Conservation (phyloP, 169 alveolate genomes). For the Eimeria acervulina region DNA sequence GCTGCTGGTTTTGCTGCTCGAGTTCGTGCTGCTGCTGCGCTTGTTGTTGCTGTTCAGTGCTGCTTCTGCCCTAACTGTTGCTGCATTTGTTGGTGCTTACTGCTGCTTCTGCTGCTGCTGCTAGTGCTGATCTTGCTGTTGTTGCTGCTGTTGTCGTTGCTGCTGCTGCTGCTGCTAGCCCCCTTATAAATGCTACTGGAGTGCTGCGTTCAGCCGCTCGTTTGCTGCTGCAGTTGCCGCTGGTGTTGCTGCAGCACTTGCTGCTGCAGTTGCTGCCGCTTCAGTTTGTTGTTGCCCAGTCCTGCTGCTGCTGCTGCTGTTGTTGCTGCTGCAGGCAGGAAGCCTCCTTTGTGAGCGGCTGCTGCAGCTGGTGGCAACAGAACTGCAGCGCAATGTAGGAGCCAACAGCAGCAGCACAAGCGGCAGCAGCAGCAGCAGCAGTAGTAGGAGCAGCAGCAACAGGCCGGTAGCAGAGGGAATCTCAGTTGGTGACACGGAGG, state of each 20-base stretch:
- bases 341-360: slow-evolving; percentile 25
- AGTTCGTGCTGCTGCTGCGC: background rate
- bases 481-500: background rate
- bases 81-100: background rate
- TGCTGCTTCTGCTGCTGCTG: background rate
- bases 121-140: background rate
- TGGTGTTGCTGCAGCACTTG: too few species aligned
- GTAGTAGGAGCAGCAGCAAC: background rate
- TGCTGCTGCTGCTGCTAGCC: background rate
- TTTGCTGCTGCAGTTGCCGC: background rate
- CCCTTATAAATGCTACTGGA: background rate
- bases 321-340: slow-evolving; percentile 50
- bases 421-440: too few species aligned
- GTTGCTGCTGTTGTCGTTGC: background rate
- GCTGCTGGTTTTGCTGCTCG: background rate
- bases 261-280: slow-evolving; percentile 11
- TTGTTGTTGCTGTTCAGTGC: slow-evolving; percentile 12
- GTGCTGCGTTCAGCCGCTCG: background rate
- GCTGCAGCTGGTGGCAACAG: slow-evolving; percentile 44
- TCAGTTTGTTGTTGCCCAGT: background rate
- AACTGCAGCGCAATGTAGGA: slow-evolving; percentile 42
- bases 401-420: background rate
- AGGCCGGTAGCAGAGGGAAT: background rate
- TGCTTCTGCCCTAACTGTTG: background rate
- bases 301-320: slow-evolving; percentile 12